phyloP scores from a whole-genome alignment of 2,329 filamentous ascomycete species.

The Ceratocystis destructans region DNA sequence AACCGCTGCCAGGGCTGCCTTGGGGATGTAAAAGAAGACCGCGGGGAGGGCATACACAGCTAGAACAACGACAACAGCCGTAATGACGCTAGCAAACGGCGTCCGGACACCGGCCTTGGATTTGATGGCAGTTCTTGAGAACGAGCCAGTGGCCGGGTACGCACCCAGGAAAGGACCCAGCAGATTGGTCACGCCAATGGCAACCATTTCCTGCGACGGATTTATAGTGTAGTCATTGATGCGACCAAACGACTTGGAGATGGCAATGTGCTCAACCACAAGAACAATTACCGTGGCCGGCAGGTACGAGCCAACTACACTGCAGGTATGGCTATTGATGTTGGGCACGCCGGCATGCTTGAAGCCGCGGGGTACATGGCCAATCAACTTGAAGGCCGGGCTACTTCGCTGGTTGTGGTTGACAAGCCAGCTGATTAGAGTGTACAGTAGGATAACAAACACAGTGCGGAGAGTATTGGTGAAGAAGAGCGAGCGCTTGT shows the following conservation, averaged over 20 bases:
- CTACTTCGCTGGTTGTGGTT: conserved; percentile 54
- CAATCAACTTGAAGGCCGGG: conserved; percentile 61
- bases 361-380: conserved; percentile 68
- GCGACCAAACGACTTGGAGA: conserved; percentile 68
- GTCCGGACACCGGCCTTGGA: conserved; percentile 86
- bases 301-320: conserved; percentile 49
- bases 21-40: conserved; percentile 83
- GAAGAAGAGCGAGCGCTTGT: conserved; percentile 73
- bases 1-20: conserved; percentile 59
- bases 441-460: conserved; percentile 85
- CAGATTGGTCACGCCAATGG: conserved; percentile 61
- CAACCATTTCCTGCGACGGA: conserved; percentile 66
- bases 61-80: conserved; percentile 65
- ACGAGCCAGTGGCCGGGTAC: conserved; percentile 79
- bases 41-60: conserved; percentile 71
- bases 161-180: conserved; percentile 66
- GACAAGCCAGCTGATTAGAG: conserved; percentile 73
- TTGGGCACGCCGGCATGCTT: conserved; percentile 52
- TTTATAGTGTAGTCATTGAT: conserved; percentile 72
- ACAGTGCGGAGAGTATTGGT: conserved; percentile 77
- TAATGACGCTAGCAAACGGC: conserved; percentile 74
- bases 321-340: conserved; percentile 47
- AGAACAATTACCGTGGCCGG: conserved; percentile 65
- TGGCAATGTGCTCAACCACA: conserved; percentile 68
- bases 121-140: conserved; percentile 84